These are phyloP conservation scores for Schwanniomyces vanrijiae DNA, from an alignment of 805 yeast species.

Conservation along the genomic window DNA sequence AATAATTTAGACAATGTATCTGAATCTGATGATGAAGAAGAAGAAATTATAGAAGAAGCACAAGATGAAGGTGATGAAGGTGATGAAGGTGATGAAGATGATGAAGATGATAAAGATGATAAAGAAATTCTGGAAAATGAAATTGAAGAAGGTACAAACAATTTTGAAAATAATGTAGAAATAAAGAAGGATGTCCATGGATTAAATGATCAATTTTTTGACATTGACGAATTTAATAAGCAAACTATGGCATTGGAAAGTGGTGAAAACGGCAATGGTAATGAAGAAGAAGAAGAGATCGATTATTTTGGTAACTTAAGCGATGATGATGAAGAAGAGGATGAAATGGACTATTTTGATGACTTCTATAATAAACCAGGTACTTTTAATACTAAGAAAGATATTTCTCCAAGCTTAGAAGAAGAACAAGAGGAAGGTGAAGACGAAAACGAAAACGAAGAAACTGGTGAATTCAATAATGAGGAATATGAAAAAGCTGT, in stretches of 20 bases:
- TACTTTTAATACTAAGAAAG: constrained; percentile 10
- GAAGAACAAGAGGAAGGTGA: constrained; percentile 33
- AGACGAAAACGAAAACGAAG: constrained; percentile 29
- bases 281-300: constrained; percentile 36
- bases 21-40: constrained; percentile 18
- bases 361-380: constrained; percentile 62
- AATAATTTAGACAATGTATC: constrained; percentile 14
- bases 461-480: constrained; percentile 43
- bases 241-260: constrained; percentile 63
- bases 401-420: constrained; percentile 1
- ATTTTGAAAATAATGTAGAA: constrained; percentile 48
- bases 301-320: constrained; percentile 39
- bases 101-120: constrained; percentile 11
- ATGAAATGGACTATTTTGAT: constrained; percentile 58
- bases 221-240: constrained; percentile 79
- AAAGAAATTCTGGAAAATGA: constrained; percentile 12
- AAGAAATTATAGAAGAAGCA: constrained; percentile 10
- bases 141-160: constrained; percentile 30
- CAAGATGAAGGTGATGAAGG: constrained; percentile 20
- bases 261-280: constrained; percentile 26
- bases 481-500: constrained; percentile 63
- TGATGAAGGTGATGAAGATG: constrained; percentile 12
- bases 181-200: constrained; percentile 54
- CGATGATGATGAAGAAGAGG: constrained; percentile 49
- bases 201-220: constrained; percentile 80